Conservation (phyloP, 1,139 yeast species). For the Kodamaea sp. region DNA sequence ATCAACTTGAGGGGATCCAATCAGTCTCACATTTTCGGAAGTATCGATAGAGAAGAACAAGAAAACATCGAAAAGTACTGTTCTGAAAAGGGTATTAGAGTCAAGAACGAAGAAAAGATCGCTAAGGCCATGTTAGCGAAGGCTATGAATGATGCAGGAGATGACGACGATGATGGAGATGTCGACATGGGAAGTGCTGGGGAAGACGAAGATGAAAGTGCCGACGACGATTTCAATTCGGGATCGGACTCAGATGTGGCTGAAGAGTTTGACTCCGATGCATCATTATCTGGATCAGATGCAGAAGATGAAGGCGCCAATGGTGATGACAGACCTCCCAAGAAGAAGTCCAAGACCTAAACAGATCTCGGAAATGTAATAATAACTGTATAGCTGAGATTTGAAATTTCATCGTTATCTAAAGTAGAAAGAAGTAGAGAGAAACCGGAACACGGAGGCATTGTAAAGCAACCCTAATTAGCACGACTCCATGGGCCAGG, state of each 20-base stretch:
- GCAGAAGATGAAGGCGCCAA: constrained; percentile 41
- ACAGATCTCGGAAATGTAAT: no score
- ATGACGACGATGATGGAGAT: constrained; percentile 61
- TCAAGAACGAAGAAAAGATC: constrained; percentile 87
- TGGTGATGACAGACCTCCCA: constrained; percentile 36
- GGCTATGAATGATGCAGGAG: constrained; percentile 71
- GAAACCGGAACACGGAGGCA: no score
- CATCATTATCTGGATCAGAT: constrained; percentile 39
- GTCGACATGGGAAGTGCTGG: constrained; percentile 78
- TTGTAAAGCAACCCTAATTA: no score
- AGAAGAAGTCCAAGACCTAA: constrained; percentile 45
- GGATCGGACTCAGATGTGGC: constrained; percentile 74
- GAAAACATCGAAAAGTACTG: constrained; percentile 73
- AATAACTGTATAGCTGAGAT: no score
- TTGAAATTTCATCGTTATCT: no score
- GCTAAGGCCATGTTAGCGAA: constrained; percentile 79
- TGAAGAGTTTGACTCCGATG: constrained; percentile 86
- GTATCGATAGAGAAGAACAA: constrained; percentile 90
- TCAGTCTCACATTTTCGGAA: constrained; percentile 81
- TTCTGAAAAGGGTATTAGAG: constrained; percentile 72
- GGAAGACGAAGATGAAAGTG: constrained; percentile 66
- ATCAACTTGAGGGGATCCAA: constrained; percentile 66
- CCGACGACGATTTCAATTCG: constrained; percentile 66
- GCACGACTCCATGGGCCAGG: no score
- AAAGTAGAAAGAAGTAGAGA: no score